Base-by-base conservation (phyloP, 176 grass and related monocot species). In the Panicum miliaceum region DNA sequence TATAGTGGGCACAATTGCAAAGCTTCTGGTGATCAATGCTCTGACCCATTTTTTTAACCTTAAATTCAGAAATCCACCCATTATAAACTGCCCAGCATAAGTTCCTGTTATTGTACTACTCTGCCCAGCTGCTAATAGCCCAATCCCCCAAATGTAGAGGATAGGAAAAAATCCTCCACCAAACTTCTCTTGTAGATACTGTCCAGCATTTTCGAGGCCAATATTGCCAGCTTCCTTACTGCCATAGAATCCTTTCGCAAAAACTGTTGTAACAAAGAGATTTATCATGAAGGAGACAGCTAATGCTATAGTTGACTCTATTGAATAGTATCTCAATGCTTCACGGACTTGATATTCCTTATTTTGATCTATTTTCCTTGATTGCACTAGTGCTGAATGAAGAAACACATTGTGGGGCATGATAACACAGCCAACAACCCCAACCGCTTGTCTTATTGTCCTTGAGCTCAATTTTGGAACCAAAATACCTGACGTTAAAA, bases 371-470 rank as follows among this genome's bases (percentile, higher is more conserved):
- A 99, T 90, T 82, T 94, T 94, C 74, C 96, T 86, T 7, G 96
- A 99, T 25, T 99, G 96, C 67, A 99, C 96, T 15, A 99, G 90
- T 20, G 96, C 96, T 84, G 96, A 99, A 85, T 99, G 91, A 32
- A 99, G 93, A 80, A 95, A 99, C 25, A 99, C 93, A 71, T 99
- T 99, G 84, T 99, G 96, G 12, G 96, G 96, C 96, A 96, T 99
- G 65, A 99, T 99, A 47, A 99, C 96, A 89, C 96, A 96, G 43
- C 96, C 96, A 76, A 99, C 96, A 85, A 99, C 90, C 18, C 96
- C 96, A 86, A 99, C 96, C 2, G 96, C 96, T 89, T 96, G 96
- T 77, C 90, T 89, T 90, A 99, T 94, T 75, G 93, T 99, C 84
- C 78, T 94, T 27, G 96, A 99, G 78, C 96, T 89, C 72, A 99